phyloP scores from a whole-genome alignment of 2,329 filamentous ascomycete species.

The Aureobasidium lini region DNA sequence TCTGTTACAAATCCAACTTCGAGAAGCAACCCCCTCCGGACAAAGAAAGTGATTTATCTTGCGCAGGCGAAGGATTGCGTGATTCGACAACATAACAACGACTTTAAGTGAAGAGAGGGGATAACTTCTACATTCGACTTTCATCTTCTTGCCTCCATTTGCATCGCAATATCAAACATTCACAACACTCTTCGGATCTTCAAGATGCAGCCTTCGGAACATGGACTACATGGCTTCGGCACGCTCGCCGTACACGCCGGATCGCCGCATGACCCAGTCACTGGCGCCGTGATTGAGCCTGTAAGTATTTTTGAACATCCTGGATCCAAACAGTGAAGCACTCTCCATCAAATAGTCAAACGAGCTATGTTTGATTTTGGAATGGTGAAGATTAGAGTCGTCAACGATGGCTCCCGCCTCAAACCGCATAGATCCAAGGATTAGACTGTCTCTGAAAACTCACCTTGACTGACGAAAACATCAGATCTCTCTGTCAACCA shows the following conservation, averaged over 20 bases:
- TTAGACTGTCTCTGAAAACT: too few relatives aligned
- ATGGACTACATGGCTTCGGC: slow-evolving; percentile 64
- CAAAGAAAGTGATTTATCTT: background rate
- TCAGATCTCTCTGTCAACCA: slow-evolving; percentile 88
- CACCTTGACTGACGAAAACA: background rate
- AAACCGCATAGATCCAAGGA: background rate
- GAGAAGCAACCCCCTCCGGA: background rate
- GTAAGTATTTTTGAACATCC: slow-evolving; percentile 27
- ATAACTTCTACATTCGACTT: background rate
- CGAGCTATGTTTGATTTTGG: too few relatives aligned
- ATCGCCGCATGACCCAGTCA: slow-evolving; percentile 79
- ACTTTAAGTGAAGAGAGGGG: background rate
- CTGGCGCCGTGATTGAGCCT: slow-evolving; percentile 90
- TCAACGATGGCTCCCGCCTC: background rate
- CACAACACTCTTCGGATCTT: background rate
- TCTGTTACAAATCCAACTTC: slow-evolving; percentile 1
- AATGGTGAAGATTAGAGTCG: too few relatives aligned
- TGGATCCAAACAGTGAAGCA: background rate
- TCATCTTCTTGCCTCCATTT: background rate
- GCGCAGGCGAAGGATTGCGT: slow-evolving; percentile 2
- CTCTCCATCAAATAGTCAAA: too few relatives aligned
- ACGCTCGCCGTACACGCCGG: slow-evolving; percentile 94
- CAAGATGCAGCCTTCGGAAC: slow-evolving; percentile 5
- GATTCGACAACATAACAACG: slow-evolving; percentile 7
- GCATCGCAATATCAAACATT: background rate